A percentile compares a stretch with the other conserved stretches of the same genome.
These are phyloP conservation scores for Globomyces sp. DNA, from an alignment of 371 early-diverging fungal genomes.

Conservation along the genomic window DNA sequence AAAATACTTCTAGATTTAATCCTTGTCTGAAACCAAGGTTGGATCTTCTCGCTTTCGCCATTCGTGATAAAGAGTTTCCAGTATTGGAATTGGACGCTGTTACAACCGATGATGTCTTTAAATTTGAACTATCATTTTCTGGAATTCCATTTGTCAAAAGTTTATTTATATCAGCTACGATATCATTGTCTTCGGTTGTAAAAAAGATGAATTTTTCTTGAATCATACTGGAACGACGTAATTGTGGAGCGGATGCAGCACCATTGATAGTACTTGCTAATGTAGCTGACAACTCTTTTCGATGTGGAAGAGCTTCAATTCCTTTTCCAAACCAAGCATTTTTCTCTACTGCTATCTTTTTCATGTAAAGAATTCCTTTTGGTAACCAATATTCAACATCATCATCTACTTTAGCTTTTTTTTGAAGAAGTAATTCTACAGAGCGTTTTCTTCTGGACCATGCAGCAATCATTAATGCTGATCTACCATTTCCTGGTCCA, in stretches of 20 bases:
- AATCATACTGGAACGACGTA: constrained; percentile 21
- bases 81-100: not conserved
- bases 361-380: constrained; percentile 32
- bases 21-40: constrained; percentile 29
- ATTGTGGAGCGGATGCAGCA: not conserved
- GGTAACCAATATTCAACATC: constrained; percentile 35
- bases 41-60: not conserved
- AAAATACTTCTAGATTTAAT: constrained; percentile 36
- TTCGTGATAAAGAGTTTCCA: not conserved
- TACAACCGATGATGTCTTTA: not conserved
- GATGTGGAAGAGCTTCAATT: not conserved
- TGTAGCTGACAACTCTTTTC: not conserved
- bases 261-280: not conserved
- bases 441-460: constrained; percentile 35
- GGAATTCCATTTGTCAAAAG: not conserved
- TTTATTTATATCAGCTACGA: constrained; percentile 5
- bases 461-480: constrained; percentile 46
- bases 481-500: constrained; percentile 24
- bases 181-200: constrained; percentile 6
- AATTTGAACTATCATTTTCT: constrained; percentile 8
- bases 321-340: constrained; percentile 30
- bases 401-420: constrained; percentile 29
- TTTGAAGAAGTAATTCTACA: constrained; percentile 27
- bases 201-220: constrained; percentile 31
- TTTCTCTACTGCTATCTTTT: constrained; percentile 22